Evolutionary conservation across 768 basidiomycete genomes (phyloP).

Genomic region (Leucosporidium scottii): DNA sequence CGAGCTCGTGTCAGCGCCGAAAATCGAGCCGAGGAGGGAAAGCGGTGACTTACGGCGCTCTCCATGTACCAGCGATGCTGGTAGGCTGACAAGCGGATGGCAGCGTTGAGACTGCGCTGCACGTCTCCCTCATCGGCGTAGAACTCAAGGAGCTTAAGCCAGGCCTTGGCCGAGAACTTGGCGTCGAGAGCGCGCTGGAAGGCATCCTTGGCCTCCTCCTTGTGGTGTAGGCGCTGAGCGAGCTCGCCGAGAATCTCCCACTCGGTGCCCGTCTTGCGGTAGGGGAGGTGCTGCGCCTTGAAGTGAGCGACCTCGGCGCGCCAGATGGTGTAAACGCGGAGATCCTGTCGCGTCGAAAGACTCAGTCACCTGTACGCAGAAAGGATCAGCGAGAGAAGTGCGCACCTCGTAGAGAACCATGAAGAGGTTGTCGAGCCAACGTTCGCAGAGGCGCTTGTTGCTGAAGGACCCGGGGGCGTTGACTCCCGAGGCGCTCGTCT

Average conservation of each 20-base stretch:
- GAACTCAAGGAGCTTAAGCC: constrained; percentile 87
- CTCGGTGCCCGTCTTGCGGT: constrained; percentile 90
- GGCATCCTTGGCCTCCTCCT: constrained; percentile 94
- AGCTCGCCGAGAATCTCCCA: constrained; percentile 98
- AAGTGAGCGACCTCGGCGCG: constrained; percentile 97
- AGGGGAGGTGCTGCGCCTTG: constrained; percentile 96
- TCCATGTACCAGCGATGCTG: constrained; percentile 75
- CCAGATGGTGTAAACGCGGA: constrained; percentile 98
- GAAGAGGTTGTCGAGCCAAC: constrained; percentile 96
- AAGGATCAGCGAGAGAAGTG: constrained; percentile 13
- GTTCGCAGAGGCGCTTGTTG: constrained; percentile 91
- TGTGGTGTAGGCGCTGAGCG: constrained; percentile 86
- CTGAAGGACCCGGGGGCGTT: constrained; percentile 53
- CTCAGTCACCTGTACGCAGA: too few relatives aligned
- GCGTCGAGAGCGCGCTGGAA: constrained; percentile 89
- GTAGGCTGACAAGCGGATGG: constrained; percentile 86
- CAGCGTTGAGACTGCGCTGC: constrained; percentile 79
- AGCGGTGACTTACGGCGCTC: constrained; percentile 60
- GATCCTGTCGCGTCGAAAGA: constrained; percentile 72
- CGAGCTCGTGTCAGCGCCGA: background rate
- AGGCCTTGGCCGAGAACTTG: constrained; percentile 82
- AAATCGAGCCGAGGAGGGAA: background rate
- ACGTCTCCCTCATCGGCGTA: constrained; percentile 97
- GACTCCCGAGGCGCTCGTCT: constrained; percentile 9
- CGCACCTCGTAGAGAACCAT: constrained; percentile 94